Base-by-base conservation (phyloP, 495 filamentous ascomycete species). In the Daldinia concentrica region DNA sequence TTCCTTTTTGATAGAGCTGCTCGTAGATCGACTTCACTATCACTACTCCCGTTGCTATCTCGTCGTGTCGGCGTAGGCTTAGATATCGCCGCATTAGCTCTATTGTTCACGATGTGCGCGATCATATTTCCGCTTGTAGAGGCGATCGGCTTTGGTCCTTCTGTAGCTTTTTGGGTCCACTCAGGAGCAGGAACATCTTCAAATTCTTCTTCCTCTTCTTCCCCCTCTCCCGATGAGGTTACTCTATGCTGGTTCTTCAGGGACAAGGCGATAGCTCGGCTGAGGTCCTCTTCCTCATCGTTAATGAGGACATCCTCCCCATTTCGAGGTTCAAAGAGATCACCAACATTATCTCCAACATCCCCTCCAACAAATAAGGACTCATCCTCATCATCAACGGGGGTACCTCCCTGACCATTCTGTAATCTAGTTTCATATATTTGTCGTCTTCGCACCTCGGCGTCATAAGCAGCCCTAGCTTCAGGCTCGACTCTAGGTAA, bases 181-280 rank as follows among this genome's bases (percentile, higher is more conserved):
- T 84, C 78, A 24, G 86, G 84, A 12, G 77, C 78, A 7, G 78
- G 80, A 12, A 82, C 79, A 65, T 84, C 82, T 61, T 86, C 83
- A 41, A 87, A 81, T 12, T 78, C 78, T 34, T 81, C 80, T 9
- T 84, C 77, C 36, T 80, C 75, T 34, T 79, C 78, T 7, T 79
- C 76, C 12, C 79, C 72, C 1, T 72, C 37, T 30, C 62, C 71
- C 8, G 60, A 54, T 39, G 63, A 64, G 30, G 51, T 66, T 2
- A 76, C 60, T 8, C 80, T 75, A 41, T 83, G 80, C 24, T 86
- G 80, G 32, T 79, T 82, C 59, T 82, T 80, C 3, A 97, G 79
- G 12, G 95, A 98, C 80, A 98, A 84, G 0, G 90, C 90, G 78
- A 98, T 96, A 9, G 95, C 95, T 72, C 85, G 85, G 58, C 87